Conservation (phyloP, 345 rosid genomes). For the Eutrema yunnanense region DNA sequence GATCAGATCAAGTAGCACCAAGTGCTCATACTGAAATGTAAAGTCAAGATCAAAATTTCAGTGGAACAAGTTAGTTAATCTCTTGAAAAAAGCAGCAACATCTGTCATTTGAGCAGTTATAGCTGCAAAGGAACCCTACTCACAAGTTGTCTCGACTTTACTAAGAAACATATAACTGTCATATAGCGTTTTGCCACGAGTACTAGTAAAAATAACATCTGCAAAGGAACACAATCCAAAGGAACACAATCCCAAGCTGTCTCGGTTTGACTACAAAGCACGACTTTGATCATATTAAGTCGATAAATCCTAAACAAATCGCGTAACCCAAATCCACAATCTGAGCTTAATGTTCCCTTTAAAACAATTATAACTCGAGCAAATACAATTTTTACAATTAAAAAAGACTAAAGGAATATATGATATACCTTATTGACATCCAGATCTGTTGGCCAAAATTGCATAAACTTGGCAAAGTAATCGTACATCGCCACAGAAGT, state of each 20-base stretch:
- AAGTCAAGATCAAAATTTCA: not conserved
- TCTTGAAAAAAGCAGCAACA: not conserved
- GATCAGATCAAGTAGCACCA: constrained; percentile 68
- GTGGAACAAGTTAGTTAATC: not conserved
- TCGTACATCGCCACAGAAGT: constrained; percentile 72
- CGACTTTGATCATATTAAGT: not conserved
- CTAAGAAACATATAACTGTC: not conserved
- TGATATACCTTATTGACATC: constrained; percentile 54
- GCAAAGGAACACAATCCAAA: not conserved
- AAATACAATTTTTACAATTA: not conserved
- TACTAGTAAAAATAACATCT: not conserved
- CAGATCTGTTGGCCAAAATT: constrained; percentile 59
- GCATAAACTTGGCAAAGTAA: constrained; percentile 58
- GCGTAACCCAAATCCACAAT: not conserved
- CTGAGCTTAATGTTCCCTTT: not conserved
- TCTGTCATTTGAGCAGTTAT: no score
- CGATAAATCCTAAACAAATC: not conserved
- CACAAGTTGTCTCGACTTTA: no score
- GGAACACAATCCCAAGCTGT: not conserved
- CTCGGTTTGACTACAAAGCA: not conserved
- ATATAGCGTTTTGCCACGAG: not conserved
- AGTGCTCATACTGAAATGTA: constrained; percentile 60
- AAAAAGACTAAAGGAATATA: not conserved
- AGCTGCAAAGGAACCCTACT: no score
- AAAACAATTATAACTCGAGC: not conserved